Evolutionary conservation across 345 rosid species (phyloP).

Genomic region (Acer saccharum): DNA sequence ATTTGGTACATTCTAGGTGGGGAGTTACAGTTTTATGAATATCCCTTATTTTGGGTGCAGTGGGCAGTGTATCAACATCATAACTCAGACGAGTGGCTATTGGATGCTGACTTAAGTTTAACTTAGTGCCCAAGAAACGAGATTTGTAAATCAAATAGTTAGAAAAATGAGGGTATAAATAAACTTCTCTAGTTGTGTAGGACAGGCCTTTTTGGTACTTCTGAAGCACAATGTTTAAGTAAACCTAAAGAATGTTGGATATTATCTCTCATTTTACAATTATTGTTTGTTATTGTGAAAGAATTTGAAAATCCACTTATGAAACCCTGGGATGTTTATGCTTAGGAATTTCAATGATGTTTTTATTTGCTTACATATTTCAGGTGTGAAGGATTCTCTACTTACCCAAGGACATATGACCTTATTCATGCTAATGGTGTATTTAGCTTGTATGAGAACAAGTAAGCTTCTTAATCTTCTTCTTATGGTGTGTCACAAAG

Average conservation of each 20-base stretch:
- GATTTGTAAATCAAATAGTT: not conserved
- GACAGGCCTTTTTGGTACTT: not conserved
- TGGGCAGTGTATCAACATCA: not conserved
- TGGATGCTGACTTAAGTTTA: not conserved
- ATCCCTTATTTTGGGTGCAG: not conserved
- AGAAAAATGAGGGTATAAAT: not conserved
- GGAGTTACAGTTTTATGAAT: not conserved
- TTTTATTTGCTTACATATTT: conserved; percentile 22
- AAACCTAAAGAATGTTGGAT: not conserved
- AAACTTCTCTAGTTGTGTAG: not conserved
- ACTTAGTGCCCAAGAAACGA: not conserved
- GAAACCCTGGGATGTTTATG: not conserved
- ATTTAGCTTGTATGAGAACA: conserved; percentile 75
- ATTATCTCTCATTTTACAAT: not conserved
- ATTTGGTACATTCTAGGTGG: not conserved
- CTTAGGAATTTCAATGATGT: conserved; percentile 10
- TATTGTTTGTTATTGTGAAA: not conserved
- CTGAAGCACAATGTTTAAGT: not conserved
- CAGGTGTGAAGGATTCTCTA: conserved; percentile 99
- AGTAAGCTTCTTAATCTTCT: conserved; percentile 38
- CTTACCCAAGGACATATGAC: conserved; percentile 96
- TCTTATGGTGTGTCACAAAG: not conserved
- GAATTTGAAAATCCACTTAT: not conserved
- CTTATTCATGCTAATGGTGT: conserved; percentile 83
- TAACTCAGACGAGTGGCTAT: not conserved